Evolutionary conservation across 768 basidiomycete species (phyloP).

Genomic region (Hydnum rufescens): DNA sequence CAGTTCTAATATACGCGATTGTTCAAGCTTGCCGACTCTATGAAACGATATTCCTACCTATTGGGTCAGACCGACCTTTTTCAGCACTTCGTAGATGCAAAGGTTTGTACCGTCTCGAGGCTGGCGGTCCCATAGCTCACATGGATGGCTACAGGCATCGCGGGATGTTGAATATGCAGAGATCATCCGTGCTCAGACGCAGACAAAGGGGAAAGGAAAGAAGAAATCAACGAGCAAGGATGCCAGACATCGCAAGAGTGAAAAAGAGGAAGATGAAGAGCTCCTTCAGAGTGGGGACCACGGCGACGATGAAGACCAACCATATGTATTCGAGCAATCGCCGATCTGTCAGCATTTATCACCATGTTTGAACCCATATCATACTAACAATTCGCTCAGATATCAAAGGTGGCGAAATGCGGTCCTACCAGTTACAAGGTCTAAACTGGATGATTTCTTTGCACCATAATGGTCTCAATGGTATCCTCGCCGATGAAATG

Average conservation of each 20-base stretch:
- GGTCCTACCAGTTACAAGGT: slow-evolving; percentile 88
- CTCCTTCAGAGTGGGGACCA: slow-evolving; percentile 71
- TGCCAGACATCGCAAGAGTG: slow-evolving; percentile 79
- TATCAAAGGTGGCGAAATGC: slow-evolving; percentile 71
- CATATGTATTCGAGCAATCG: slow-evolving; percentile 86
- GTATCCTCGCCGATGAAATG: slow-evolving; percentile 97
- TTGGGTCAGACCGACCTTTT: slow-evolving; percentile 96
- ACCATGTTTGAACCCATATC: not conserved
- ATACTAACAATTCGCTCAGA: slow-evolving; percentile 29
- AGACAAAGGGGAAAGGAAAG: slow-evolving; percentile 54
- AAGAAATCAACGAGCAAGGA: slow-evolving; percentile 60
- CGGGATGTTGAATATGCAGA: slow-evolving; percentile 88
- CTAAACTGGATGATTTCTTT: slow-evolving; percentile 95
- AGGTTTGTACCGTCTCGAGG: slow-evolving; percentile 29
- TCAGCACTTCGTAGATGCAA: slow-evolving; percentile 95
- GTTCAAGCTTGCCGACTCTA: slow-evolving; percentile 64
- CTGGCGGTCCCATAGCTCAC: not conserved
- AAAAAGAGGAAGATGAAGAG: slow-evolving; percentile 98
- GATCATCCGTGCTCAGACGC: slow-evolving; percentile 61
- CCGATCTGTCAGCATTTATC: slow-evolving; percentile 45
- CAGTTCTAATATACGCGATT: not conserved
- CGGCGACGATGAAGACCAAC: slow-evolving; percentile 67
- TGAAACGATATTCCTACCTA: slow-evolving; percentile 94
- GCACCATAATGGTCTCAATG: slow-evolving; percentile 90
- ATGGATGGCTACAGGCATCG: slow-evolving; percentile 33